Base-by-base conservation (phyloP, 2,329 filamentous ascomycete genomes). In the Pyricularia pennisetigena region DNA sequence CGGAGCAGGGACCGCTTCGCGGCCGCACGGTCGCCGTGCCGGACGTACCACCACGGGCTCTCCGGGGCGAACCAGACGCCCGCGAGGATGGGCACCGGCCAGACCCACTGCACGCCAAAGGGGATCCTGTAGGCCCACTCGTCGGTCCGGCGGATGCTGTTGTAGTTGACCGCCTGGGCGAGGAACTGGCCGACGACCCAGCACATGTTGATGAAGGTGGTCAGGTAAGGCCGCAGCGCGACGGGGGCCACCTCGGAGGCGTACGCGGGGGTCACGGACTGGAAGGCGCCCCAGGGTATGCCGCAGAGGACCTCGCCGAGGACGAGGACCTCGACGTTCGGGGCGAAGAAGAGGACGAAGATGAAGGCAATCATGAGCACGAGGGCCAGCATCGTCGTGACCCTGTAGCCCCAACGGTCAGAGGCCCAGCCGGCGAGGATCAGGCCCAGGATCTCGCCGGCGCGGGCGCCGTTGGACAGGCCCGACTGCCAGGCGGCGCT, bases 401-500 rank as follows among this genome's bases (percentile, higher is more conserved):
- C 78, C 69, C 80, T 80, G 73, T 85, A 83, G 0, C 84, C 83
- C 28, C 78, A 82, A 1, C 79, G 76, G 68, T 88, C 84, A 0
- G 82, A 78, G 0, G 82, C 73, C 75, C 80, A 82, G 9, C 85
- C 86, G n/a, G 82, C 83, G 26, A 86, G 69, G 29, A 86, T 78
- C 1, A 87, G 75, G 0, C 86, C 86, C 10, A 87, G 71, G 66
- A 88, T 85, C 72, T 85, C 81, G 14, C 86, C 85, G 1, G 82
- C 81, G 1, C 81, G 76, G 0, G 82, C 82, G 20, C 82, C 85
- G 68, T 86, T 86, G 7, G 80, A 82, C 2, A 88, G 73, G 0
- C 80, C 85, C 0, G 83, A 82, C 73, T 88, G 85, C 86, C 86
- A 88, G 0, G 81, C 78, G 0, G 85, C 82, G 1, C 82, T 80